phyloP scores from a whole-genome alignment of 1,139 yeast species.

The Kazachstania sp. region DNA sequence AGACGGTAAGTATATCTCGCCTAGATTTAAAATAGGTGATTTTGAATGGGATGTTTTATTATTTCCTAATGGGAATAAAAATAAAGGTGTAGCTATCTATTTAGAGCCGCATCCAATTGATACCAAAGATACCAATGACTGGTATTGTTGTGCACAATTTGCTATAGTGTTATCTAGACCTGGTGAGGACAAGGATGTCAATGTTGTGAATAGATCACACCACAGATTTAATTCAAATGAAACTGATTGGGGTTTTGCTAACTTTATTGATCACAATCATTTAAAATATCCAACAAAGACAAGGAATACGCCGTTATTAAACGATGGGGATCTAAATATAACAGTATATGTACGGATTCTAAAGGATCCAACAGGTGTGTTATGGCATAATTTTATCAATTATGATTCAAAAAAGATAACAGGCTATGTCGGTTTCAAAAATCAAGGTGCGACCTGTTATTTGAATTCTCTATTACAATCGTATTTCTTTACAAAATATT shows the following conservation, averaged over 20 bases:
- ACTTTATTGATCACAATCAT: conserved; percentile 54
- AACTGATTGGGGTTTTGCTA: conserved; percentile 94
- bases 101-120: conserved; percentile 40
- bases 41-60: conserved; percentile 66
- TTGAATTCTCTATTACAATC: conserved; percentile 86
- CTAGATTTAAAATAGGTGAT: conserved; percentile 56
- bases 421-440: conserved; percentile 86
- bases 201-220: conserved; percentile 57
- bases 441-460: conserved; percentile 98
- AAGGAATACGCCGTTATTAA: conserved; percentile 36
- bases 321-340: conserved; percentile 54
- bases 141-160: conserved; percentile 91
- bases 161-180: conserved; percentile 84
- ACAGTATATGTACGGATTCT: conserved; percentile 71
- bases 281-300: conserved; percentile 33
- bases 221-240: conserved; percentile 73
- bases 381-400: conserved; percentile 81
- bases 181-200: conserved; percentile 46
- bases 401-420: conserved; percentile 84
- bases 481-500: conserved; percentile 73
- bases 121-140: conserved; percentile 30
- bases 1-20: conserved; percentile 40
- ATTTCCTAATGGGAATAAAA: conserved; percentile 66
- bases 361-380: conserved; percentile 85
- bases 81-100: conserved; percentile 48